These are phyloP conservation scores for Mycosphaerella sp. DNA, from an alignment of 2,329 filamentous ascomycete genomes.

Conservation along the genomic window DNA sequence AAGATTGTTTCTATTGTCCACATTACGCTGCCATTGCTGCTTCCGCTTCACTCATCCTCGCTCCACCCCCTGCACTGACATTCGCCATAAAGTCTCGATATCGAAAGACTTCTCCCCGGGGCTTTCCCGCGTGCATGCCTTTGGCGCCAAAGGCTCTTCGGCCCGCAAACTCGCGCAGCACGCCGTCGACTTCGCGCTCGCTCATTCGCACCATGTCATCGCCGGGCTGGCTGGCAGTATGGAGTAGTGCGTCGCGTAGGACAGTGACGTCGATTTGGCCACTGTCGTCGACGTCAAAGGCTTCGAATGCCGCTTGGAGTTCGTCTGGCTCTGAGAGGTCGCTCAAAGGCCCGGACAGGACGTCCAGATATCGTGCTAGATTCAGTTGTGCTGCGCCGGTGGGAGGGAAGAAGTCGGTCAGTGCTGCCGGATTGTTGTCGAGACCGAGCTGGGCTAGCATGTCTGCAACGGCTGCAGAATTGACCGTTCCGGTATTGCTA, in stretches of 20 bases:
- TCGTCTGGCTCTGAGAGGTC: slow-evolving; percentile 72
- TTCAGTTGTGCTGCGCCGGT: slow-evolving; percentile 61
- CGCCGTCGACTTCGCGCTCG: slow-evolving; percentile 71
- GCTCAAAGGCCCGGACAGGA: slow-evolving; percentile 66
- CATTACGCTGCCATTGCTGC: slow-evolving; percentile 12
- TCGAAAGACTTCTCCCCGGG: slow-evolving; percentile 76
- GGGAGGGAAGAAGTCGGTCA: slow-evolving; percentile 77
- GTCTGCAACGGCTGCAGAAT: slow-evolving; percentile 74
- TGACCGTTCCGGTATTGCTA: slow-evolving; percentile 77
- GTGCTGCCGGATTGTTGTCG: slow-evolving; percentile 61
- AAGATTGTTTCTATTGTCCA: neutral
- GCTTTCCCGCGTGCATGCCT: slow-evolving; percentile 41
- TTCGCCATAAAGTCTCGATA: slow-evolving; percentile 82
- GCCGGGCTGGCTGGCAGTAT: slow-evolving; percentile 72
- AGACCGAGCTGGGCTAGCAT: slow-evolving; percentile 84
- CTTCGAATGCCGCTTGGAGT: slow-evolving; percentile 81
- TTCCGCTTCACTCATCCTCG: slow-evolving; percentile 8
- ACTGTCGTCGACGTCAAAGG: slow-evolving; percentile 92
- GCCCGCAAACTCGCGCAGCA: slow-evolving; percentile 80
- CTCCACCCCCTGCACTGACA: slow-evolving; percentile 32
- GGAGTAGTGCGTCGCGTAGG: slow-evolving; percentile 72
- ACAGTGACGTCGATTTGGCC: slow-evolving; percentile 83
- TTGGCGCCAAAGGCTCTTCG: slow-evolving; percentile 70
- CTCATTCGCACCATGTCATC: slow-evolving; percentile 51
- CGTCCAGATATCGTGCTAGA: slow-evolving; percentile 78